Evolutionary conservation across 345 rosid species (phyloP).

Genomic region (Erysimum cheiranthoides): DNA sequence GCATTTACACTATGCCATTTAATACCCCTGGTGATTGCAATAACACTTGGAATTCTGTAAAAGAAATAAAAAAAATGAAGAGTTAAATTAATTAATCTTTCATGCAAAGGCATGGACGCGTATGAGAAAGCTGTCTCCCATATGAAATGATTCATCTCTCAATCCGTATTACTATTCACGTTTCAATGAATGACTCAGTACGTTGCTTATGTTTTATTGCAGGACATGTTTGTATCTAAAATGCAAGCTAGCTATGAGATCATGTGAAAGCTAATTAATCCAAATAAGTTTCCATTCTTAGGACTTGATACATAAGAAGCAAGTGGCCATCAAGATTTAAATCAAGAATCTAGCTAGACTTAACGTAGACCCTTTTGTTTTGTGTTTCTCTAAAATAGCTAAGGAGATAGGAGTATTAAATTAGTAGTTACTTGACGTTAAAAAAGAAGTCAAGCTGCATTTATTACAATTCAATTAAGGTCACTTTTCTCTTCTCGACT

Average conservation of each 20-base stretch:
- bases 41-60: slow-evolving; percentile 33
- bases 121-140: slow-evolving; percentile 39
- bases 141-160: slow-evolving; percentile 25
- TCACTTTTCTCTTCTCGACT: slow-evolving; percentile 18
- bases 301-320: not conserved
- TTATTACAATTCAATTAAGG: slow-evolving; percentile 18
- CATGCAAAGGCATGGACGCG: slow-evolving; percentile 44
- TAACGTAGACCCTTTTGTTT: slow-evolving; percentile 33
- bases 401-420: slow-evolving; percentile 4
- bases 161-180: slow-evolving; percentile 32
- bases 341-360: slow-evolving; percentile 44
- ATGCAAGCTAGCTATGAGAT: slow-evolving; percentile 14
- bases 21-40: slow-evolving; percentile 38
- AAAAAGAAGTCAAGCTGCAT: slow-evolving; percentile 38
- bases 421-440: slow-evolving; percentile 31
- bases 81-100: slow-evolving; percentile 10
- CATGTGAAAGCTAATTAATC: slow-evolving; percentile 23
- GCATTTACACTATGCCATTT: slow-evolving; percentile 60
- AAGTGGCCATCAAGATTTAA: slow-evolving; percentile 4
- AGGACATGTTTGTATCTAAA: slow-evolving; percentile 26
- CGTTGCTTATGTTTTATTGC: slow-evolving; percentile 28
- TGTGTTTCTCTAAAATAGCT: slow-evolving; percentile 31
- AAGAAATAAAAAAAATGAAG: not conserved
- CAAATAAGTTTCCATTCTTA: slow-evolving; percentile 20
- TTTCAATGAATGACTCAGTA: slow-evolving; percentile 16